Evolutionary conservation across 495 filamentous ascomycete genomes (phyloP), one percentile per base, ranked within the genome.

Genomic region (Penicillium herquei): DNA sequence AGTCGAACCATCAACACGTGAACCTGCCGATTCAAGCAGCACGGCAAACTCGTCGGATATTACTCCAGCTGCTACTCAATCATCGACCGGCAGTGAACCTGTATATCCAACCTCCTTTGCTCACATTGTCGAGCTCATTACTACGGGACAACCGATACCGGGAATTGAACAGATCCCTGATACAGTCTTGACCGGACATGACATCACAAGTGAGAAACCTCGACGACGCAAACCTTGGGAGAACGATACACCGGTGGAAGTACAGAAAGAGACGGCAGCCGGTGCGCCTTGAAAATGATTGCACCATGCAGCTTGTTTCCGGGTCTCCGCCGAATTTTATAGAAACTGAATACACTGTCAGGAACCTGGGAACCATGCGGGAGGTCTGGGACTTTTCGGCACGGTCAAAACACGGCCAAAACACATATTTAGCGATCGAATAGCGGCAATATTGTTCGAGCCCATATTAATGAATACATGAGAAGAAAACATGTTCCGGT

Each of bases 91-190:
- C 4, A 26, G 21, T 26, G 75, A 80, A 21, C 75, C 84, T 41
- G 83, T 87, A 3, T 96, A 96, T 67, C 94, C 94, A 5, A 85
- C 84, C 21, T 88, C 87, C 3, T 98, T 98, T 64, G 85, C 89
- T 30, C 86, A 93, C 54, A 92, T 98, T 48, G 86, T 96, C 35
- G 91, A 90, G 41, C 84, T 97, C 32, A 90, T 98, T 58, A 88
- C 87, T 4, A 87, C 81, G 16, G 92, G 91, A 41, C 83, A 91
- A 67, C 85, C 87, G 4, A 88, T 98, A 48, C 89, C 91, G 0
- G 94, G 94, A 2, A 95, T 98, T 63, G 85, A 86, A 58, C 79
- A 97, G 56, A 94, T 98, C 58, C 92, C 95, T 12, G 81, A 90
- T 57, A 94, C 85, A 0, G 80, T 97, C 7, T 80, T 94, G 31